These are phyloP conservation scores for Penicillium sp. DNA, from an alignment of 2,329 filamentous ascomycete genomes.

Conservation along the genomic window DNA sequence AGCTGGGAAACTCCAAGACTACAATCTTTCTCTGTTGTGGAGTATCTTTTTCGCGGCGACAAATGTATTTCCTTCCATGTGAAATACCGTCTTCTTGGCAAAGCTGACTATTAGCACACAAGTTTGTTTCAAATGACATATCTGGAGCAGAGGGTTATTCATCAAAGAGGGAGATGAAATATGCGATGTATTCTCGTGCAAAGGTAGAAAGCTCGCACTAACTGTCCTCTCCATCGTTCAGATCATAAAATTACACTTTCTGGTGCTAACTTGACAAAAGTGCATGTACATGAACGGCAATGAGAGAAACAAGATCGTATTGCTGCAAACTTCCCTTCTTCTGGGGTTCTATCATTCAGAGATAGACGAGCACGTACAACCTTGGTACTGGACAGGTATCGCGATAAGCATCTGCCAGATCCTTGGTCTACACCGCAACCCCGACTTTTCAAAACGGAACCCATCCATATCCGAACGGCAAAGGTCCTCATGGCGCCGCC, in stretches of 20 bases:
- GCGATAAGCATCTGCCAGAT: constrained; percentile 46
- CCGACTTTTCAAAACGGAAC: constrained; percentile 11
- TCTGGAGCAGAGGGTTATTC: constrained; percentile 32
- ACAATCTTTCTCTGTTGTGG: constrained; percentile 41
- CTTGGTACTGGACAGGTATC: constrained; percentile 50
- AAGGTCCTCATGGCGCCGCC: constrained; percentile 35
- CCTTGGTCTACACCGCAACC: constrained; percentile 41
- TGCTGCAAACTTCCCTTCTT: constrained; percentile 45
- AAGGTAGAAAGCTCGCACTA: constrained; percentile 24
- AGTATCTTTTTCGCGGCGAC: constrained; percentile 40
- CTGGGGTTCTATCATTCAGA: constrained; percentile 46
- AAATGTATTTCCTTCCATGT: constrained; percentile 25
- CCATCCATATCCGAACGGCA: constrained; percentile 22
- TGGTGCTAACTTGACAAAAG: background rate
- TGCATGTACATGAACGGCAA: constrained; percentile 32
- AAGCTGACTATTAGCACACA: background rate
- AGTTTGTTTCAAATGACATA: constrained; percentile 26
- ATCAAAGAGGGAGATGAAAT: constrained; percentile 38
- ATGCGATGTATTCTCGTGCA: constrained; percentile 37
- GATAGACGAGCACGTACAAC: constrained; percentile 41
- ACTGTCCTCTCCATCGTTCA: background rate
- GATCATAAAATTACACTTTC: background rate
- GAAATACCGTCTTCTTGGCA: background rate
- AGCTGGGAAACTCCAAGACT: constrained; percentile 25
- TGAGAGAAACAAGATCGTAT: constrained; percentile 40